phyloP scores from a whole-genome alignment of 75 land plant species.

The Larix kaempferi region DNA sequence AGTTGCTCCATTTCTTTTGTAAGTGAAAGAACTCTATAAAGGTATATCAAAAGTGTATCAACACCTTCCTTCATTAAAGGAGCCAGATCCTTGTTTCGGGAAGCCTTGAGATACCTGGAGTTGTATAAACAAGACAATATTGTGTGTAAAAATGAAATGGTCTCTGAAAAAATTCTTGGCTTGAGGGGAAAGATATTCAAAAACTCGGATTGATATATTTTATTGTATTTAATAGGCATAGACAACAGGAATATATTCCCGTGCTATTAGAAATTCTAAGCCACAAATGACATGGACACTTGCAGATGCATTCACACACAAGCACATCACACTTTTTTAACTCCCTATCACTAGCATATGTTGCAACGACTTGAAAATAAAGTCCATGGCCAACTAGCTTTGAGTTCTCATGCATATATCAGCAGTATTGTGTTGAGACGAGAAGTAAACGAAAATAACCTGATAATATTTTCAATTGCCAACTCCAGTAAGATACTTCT shows the following conservation, averaged over 20 bases:
- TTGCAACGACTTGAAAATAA: too few species aligned
- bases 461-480: conserved; percentile 56
- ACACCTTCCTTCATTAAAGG: conserved; percentile 74
- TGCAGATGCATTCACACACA: too few species aligned
- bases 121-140: neutral
- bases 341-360: too few species aligned
- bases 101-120: conserved; percentile 65
- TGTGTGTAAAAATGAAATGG: neutral
- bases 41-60: conserved; percentile 90
- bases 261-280: neutral
- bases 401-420: too few species aligned
- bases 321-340: too few species aligned
- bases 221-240: neutral
- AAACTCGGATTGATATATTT: neutral
- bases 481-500: conserved; percentile 54
- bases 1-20: conserved; percentile 78
- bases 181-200: neutral
- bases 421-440: too few species aligned
- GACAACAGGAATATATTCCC: neutral
- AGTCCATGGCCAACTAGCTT: too few species aligned
- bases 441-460: conserved; percentile 19
- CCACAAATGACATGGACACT: too few species aligned
- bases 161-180: neutral
- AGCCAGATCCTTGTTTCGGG: conserved; percentile 53
- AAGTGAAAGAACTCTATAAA: conserved; percentile 61